phyloP scores from a whole-genome alignment of 148 eudicot genomes.

The Polygonum aviculare region DNA sequence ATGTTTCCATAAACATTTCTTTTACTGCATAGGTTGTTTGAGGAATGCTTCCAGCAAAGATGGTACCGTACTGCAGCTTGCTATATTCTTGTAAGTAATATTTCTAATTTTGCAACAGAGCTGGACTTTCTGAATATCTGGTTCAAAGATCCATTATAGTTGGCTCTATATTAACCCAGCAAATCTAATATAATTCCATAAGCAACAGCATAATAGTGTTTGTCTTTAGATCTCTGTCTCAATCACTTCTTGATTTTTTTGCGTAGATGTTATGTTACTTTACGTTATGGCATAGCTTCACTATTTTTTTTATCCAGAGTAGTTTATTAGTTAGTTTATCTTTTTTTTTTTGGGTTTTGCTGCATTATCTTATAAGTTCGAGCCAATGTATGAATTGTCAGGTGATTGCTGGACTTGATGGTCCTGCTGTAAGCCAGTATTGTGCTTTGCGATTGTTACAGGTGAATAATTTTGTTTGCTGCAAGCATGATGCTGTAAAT shows the following conservation, averaged over 20 bases:
- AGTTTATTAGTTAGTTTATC: background rate
- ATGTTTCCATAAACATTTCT: background rate
- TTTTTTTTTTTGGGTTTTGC: background rate
- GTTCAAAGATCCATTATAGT: background rate
- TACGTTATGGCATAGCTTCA: background rate
- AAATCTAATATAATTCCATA: background rate
- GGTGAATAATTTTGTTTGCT: constrained; percentile 30
- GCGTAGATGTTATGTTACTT: background rate
- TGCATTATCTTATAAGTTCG: background rate
- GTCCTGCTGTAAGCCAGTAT: constrained; percentile 90
- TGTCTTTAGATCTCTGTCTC: background rate
- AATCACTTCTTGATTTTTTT: background rate
- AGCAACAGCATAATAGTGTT: background rate
- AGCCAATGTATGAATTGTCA: constrained; percentile 19
- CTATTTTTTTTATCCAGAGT: background rate
- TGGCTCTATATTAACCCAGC: background rate
- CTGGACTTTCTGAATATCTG: background rate
- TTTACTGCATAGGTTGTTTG: constrained; percentile 63
- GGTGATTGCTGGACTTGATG: constrained; percentile 98
- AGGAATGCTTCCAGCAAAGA: constrained; percentile 90
- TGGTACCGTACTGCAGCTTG: constrained; percentile 98
- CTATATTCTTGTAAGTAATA: constrained; percentile 77
- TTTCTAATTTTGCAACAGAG: background rate
- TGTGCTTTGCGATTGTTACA: constrained; percentile 94
- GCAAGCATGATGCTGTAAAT: constrained; percentile 1